Base-by-base conservation (phyloP, 352 stramenopile genomes). In the Hyaloperonospora brassicae region DNA sequence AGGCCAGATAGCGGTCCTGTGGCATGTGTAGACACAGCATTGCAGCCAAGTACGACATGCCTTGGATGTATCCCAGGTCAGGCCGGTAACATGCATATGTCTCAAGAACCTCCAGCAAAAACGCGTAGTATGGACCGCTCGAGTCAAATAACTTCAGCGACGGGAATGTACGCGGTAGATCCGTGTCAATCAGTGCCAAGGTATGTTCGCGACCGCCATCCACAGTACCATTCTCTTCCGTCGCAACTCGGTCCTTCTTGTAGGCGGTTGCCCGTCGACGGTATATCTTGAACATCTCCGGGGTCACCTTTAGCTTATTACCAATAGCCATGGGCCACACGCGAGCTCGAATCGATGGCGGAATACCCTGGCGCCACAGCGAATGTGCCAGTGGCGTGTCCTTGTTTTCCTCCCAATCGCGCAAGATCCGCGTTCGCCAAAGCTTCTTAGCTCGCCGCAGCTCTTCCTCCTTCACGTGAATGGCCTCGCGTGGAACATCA, bases 1-100 rank as follows among this genome's bases (percentile, higher is more conserved):
- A 95, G 2, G 77, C 67, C 52, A 90, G 48, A 40, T 82, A 93
- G 17, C 79, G 72, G 52, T 93, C 79, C 50, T 85, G 73, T 0
- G 83, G 79, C 72, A 95, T 92, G 63, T 93, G 82, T 9, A 95
- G 59, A 55, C 81, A 92, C 21, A 95, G 44, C 61, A 94, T 71
- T 10, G 86, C 86, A 0, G 85, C 83, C 13, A 95, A 58, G 49
- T 95, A 95, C 46, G 78, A 91, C 84, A 95, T 95, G 24, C 86
- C 86, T 48, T 95, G 86, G 46, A 94, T 91, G 47, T 95, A 95
- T 0, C 86, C 86, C 23, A 95, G 59, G 38, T 95, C 86, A 4
- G 86, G 86, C 2, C 86, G 79, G 49, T 93, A 93, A 52, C 79
- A 90, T 5, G 81, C 81, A 52, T 93, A 95, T 5, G 86, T 89